Evolutionary conservation across 768 basidiomycete species (phyloP).

Genomic region (Strobilomyces echinocephalus): DNA sequence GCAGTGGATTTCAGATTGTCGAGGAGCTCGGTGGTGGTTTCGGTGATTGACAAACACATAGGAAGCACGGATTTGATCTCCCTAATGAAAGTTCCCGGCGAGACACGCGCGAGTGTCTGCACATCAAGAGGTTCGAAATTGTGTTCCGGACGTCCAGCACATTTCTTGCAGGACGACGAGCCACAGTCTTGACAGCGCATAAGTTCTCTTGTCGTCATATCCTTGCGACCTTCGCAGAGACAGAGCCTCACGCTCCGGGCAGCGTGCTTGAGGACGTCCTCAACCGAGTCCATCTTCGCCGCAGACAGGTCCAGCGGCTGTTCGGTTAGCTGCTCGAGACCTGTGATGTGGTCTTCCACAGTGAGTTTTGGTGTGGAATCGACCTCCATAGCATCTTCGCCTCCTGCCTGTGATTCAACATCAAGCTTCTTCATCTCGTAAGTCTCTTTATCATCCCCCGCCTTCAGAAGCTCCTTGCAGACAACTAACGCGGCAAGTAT

Average conservation of each 20-base stretch:
- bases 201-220: slow-evolving; percentile 63
- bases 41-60: slow-evolving; percentile 69
- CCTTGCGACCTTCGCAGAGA: slow-evolving; percentile 83
- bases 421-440: slow-evolving; percentile 62
- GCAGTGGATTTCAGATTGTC: slow-evolving; percentile 42
- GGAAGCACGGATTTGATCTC: slow-evolving; percentile 77
- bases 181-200: slow-evolving; percentile 73
- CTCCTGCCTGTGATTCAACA: slow-evolving; percentile 24
- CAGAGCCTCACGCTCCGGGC: slow-evolving; percentile 74
- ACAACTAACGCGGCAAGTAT: slow-evolving; percentile 78
- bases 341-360: slow-evolving; percentile 55
- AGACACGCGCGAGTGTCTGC: slow-evolving; percentile 50
- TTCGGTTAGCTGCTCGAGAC: slow-evolving; percentile 62
- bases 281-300: slow-evolving; percentile 42
- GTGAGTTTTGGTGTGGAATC: slow-evolving; percentile 30
- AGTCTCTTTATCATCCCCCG: slow-evolving; percentile 57
- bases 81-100: slow-evolving; percentile 70
- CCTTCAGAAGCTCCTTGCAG: slow-evolving; percentile 60
- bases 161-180: slow-evolving; percentile 75
- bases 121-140: slow-evolving; percentile 57
- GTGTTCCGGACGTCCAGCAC: slow-evolving; percentile 89
- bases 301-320: slow-evolving; percentile 67
- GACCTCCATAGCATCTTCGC: slow-evolving; percentile 45
- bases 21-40: slow-evolving; percentile 48
- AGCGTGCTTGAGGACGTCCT: slow-evolving; percentile 59